These are phyloP conservation scores for Phialocephala subalpina DNA, from an alignment of 2,329 filamentous ascomycete genomes.

Conservation along the genomic window DNA sequence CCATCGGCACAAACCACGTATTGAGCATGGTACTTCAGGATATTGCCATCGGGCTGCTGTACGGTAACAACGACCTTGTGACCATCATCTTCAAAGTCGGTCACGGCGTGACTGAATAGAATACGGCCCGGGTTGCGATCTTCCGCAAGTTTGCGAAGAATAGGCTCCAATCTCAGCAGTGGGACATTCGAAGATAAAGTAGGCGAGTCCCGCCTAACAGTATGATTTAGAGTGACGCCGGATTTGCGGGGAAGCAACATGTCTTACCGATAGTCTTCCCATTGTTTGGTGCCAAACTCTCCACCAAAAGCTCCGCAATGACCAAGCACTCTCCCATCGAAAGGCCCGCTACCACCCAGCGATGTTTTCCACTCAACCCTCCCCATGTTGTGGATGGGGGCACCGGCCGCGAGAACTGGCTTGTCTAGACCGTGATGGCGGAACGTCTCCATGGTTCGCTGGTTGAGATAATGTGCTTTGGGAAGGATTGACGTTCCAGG, in stretches of 20 bases:
- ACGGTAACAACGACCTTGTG: slow-evolving; percentile 24
- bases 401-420: not conserved
- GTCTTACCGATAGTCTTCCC: slow-evolving; percentile 5
- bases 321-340: slow-evolving; percentile 13
- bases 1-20: slow-evolving; percentile 35
- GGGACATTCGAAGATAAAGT: slow-evolving; percentile 24
- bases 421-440: slow-evolving; percentile 19
- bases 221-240: not conserved
- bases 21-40: slow-evolving; percentile 18
- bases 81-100: slow-evolving; percentile 25
- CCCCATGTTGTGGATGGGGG: slow-evolving; percentile 5
- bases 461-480: slow-evolving; percentile 25
- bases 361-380: slow-evolving; percentile 18
- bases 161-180: slow-evolving; percentile 29
- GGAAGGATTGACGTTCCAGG: slow-evolving; percentile 20
- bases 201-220: slow-evolving; percentile 8
- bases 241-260: not conserved
- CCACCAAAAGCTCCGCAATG: not conserved
- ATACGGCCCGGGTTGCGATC: slow-evolving; percentile 29
- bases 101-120: slow-evolving; percentile 27
- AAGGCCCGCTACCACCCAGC: slow-evolving; percentile 15
- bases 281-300: not conserved
- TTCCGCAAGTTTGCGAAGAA: slow-evolving; percentile 26
- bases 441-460: slow-evolving; percentile 26
- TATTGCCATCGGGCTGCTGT: slow-evolving; percentile 7